Percentiles rank a stretch among this genome's conserved stretches.
phyloP scores from a whole-genome alignment of 306 rosid species.

The Fagus crenata region DNA sequence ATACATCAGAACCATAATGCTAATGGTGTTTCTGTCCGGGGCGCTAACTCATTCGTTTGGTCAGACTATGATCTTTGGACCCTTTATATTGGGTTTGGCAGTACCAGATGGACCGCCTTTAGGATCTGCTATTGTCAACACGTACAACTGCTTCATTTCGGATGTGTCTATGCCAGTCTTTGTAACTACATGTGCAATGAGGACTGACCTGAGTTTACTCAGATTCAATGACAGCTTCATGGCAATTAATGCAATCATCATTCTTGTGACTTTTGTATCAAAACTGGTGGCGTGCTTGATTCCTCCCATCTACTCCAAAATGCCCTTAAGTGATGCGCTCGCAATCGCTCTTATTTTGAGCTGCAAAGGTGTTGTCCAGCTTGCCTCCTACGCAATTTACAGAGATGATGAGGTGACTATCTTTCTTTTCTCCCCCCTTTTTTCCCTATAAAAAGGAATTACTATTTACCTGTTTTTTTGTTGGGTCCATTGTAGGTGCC shows the following conservation, averaged over 20 bases:
- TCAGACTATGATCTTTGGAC: slow-evolving; percentile 45
- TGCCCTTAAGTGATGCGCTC: slow-evolving; percentile 49
- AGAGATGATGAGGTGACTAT: slow-evolving; percentile 31
- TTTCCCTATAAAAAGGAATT: neutral
- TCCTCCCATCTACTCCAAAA: slow-evolving; percentile 32
- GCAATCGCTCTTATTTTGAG: slow-evolving; percentile 51
- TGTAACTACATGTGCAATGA: slow-evolving; percentile 41
- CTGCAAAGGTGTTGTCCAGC: slow-evolving; percentile 58
- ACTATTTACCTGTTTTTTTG: neutral
- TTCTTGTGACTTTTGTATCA: neutral
- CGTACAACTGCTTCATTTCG: slow-evolving; percentile 36
- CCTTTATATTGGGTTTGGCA: slow-evolving; percentile 54
- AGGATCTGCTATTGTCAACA: slow-evolving; percentile 57
- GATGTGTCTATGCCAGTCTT: slow-evolving; percentile 53
- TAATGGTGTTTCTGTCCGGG: slow-evolving; percentile 34
- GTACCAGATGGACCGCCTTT: slow-evolving; percentile 69
- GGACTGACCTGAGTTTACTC: slow-evolving; percentile 29
- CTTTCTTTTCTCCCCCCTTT: neutral
- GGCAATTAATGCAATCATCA: neutral
- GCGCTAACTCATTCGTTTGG: slow-evolving; percentile 3
- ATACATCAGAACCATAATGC: slow-evolving; percentile 26
- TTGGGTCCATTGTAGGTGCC: neutral
- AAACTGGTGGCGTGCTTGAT: slow-evolving; percentile 25
- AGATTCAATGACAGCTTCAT: neutral
- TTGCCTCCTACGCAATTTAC: slow-evolving; percentile 4